phyloP scores from a whole-genome alignment of 345 rosid genomes.

The Hypericum androsaemum region DNA sequence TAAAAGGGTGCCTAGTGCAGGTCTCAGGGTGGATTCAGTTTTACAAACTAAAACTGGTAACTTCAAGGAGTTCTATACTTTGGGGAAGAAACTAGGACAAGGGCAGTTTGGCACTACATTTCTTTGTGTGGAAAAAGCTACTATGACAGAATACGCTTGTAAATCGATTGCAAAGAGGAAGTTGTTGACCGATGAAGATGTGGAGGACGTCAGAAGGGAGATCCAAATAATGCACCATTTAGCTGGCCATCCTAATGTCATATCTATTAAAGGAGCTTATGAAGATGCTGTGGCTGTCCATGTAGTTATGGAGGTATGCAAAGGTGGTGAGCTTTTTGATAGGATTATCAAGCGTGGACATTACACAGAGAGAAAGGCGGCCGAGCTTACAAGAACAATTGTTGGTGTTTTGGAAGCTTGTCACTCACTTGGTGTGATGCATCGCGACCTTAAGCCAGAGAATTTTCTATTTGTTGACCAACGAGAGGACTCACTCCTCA shows the following conservation, averaged over 20 bases:
- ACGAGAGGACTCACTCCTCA: background rate
- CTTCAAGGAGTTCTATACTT: background rate
- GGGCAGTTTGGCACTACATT: slow-evolving; percentile 3
- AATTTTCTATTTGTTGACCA: slow-evolving; percentile 1
- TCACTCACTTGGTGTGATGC: slow-evolving; percentile 4
- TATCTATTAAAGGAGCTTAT: slow-evolving; percentile 4
- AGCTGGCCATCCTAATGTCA: slow-evolving; percentile 5
- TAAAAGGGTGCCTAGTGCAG: background rate
- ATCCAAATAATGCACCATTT: slow-evolving; percentile 2
- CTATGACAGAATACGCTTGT: background rate
- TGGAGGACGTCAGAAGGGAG: slow-evolving; percentile 5
- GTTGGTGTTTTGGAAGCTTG: slow-evolving; percentile 4
- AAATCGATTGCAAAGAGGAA: background rate
- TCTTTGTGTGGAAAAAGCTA: slow-evolving; percentile 1
- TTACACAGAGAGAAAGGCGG: slow-evolving; percentile 1
- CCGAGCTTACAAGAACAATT: slow-evolving; percentile 2
- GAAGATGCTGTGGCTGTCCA: slow-evolving; percentile 2
- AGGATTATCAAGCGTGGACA: slow-evolving; percentile 1
- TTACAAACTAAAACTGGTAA: background rate
- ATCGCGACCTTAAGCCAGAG: slow-evolving; percentile 2
- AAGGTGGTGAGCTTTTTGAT: slow-evolving; percentile 1
- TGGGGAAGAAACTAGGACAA: slow-evolving; percentile 5
- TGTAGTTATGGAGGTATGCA: background rate
- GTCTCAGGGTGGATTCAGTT: background rate
- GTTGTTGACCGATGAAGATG: slow-evolving; percentile 3